A percentile compares a stretch with the other conserved stretches of the same genome.
These are phyloP conservation scores for Beauveria sp. DNA, from an alignment of 2,329 filamentous ascomycete genomes.

Conservation along the genomic window DNA sequence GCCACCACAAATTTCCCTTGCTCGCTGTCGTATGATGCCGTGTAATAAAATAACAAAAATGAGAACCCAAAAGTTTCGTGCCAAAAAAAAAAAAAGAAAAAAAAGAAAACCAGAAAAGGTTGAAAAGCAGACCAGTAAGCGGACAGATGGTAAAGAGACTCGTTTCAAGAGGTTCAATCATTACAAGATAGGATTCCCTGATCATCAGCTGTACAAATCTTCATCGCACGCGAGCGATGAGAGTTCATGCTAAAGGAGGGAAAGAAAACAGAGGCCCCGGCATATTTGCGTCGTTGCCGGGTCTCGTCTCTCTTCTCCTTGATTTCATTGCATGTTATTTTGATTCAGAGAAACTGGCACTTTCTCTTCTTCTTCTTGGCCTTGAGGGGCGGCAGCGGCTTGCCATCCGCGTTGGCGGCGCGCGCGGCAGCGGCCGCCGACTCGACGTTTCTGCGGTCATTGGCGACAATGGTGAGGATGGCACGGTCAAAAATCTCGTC, in stretches of 20 bases:
- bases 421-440: conserved; percentile 33
- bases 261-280: not conserved
- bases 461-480: conserved; percentile 80
- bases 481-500: conserved; percentile 94
- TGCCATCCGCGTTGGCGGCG: conserved; percentile 29
- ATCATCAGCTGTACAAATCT: not conserved
- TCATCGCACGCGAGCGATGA: not conserved
- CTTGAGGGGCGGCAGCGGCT: conserved; percentile 26
- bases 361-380: conserved; percentile 77
- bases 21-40: conserved; percentile 6
- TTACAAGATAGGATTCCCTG: conserved; percentile 24
- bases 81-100: not conserved
- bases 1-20: not conserved
- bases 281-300: not conserved
- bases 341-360: conserved; percentile 65
- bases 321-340: conserved; percentile 10
- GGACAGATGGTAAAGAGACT: conserved; percentile 21
- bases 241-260: not conserved
- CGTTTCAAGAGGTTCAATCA: conserved; percentile 29
- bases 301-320: not conserved
- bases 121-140: not conserved
- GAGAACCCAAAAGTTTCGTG: conserved; percentile 1
- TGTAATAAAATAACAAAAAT: not conserved
- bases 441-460: conserved; percentile 60
- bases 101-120: not conserved